These are phyloP conservation scores for Moesziomyces sp. DNA, from an alignment of 1,284 basidiomycete species.

Conservation along the genomic window DNA sequence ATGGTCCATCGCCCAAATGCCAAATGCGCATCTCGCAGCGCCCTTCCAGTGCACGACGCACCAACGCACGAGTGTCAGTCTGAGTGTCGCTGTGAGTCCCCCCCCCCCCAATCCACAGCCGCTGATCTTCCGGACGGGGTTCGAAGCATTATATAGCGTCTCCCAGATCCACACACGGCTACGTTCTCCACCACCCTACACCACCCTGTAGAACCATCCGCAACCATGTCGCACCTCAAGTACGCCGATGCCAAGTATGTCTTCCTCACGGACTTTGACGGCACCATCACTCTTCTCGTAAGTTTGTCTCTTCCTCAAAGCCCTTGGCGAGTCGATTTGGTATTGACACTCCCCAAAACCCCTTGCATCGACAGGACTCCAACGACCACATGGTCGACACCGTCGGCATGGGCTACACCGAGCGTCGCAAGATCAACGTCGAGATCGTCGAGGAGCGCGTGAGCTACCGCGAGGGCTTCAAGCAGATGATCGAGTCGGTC, in stretches of 20 bases:
- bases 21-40: background rate
- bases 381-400: conserved; percentile 68
- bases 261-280: conserved; percentile 67
- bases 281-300: conserved; percentile 61
- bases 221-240: conserved; percentile 57
- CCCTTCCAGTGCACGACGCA: no score
- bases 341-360: background rate
- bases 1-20: conserved; percentile 4
- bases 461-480: conserved; percentile 66
- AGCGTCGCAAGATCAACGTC: conserved; percentile 67
- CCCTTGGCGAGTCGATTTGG: background rate
- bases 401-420: conserved; percentile 66
- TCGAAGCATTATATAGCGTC: conserved; percentile 1
- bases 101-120: no score
- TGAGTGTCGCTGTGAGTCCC: no score
- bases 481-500: conserved; percentile 64
- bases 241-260: conserved; percentile 64
- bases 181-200: background rate
- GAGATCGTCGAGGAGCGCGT: conserved; percentile 64
- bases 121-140: no score
- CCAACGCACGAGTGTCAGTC: no score
- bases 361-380: conserved; percentile 45
- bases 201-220: conserved; percentile 2
- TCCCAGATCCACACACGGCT: no score
- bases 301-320: conserved; percentile 8